Conservation (phyloP, 2,329 filamentous ascomycete species). For the Trichoderma sp. region DNA sequence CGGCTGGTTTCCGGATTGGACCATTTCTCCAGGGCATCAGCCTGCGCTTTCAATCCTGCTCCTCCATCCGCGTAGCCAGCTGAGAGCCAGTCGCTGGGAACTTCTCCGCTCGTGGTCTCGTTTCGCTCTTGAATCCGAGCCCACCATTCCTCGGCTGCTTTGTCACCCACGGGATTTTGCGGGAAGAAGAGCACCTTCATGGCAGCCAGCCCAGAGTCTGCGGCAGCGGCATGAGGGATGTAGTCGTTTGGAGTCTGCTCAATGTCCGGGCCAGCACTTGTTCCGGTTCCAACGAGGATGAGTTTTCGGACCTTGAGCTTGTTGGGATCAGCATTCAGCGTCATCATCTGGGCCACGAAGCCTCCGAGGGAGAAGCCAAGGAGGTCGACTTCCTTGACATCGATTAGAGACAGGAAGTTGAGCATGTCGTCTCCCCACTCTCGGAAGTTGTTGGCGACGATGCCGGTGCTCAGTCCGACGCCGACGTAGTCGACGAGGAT, state of each 20-base stretch:
- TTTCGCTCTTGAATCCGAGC: background rate
- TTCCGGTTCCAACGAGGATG: background rate
- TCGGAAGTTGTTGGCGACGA: background rate
- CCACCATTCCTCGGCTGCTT: background rate
- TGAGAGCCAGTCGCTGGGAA: background rate
- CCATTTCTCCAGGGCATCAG: background rate
- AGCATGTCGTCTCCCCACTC: background rate
- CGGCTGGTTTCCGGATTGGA: background rate
- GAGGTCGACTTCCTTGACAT: background rate
- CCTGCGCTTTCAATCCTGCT: background rate
- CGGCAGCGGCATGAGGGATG: background rate
- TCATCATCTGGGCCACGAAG: background rate
- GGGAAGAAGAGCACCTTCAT: background rate
- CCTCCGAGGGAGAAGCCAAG: background rate
- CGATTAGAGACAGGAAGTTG: background rate
- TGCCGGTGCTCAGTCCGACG: background rate
- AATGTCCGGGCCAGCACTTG: background rate
- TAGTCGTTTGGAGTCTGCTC: background rate
- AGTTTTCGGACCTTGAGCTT: slow-evolving; percentile 1
- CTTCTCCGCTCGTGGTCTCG: background rate
- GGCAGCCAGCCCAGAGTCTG: background rate
- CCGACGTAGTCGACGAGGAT: background rate
- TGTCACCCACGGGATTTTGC: background rate
- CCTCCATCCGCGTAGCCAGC: background rate
- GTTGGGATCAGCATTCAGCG: background rate